Evolutionary conservation across 768 basidiomycete genomes (phyloP), one percentile per base, ranked within the genome.

Genomic region (Artomyces pyxidatus): DNA sequence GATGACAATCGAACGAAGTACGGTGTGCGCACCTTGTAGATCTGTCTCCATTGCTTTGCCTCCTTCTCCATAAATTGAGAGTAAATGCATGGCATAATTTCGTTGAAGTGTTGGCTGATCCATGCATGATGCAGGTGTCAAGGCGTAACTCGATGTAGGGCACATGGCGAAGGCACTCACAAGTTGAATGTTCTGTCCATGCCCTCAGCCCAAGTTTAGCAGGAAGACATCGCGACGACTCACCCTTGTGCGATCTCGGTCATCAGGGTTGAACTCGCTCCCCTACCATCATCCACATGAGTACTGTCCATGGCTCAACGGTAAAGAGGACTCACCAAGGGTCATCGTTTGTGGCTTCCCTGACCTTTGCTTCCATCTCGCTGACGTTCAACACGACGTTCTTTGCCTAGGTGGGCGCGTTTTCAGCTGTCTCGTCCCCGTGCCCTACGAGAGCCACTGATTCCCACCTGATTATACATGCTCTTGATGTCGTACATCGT

Each of bases 51-150:
- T 63, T 99, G 90, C 19, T 87, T 74, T 0, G 96, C 96, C 67
- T 99, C 96, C 69, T 98, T 98, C 67, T 98, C 90, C 83, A 94
- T 95, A 65, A 95, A 96, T 23, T 91, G 80, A 8, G 82, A 76
- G 66, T 96, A 98, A 58, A 97, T 96, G 61, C 81, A 83, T 3
- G 96, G 95, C 93, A 99, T 97, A 63, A 98, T 92, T 71, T 99
- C 95, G 67, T 98, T 99, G 69, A 99, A 99, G 54, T 93, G 81
- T 75, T 94, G 91, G 69, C 93, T 96, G 16, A 30, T 41, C 28
- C 30, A 43, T 9, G 49, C 16, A 37, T 43, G 26, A 11, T 14
- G 12, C 21, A 21, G 37, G 25, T 40, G 35, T 19, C 26, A 39
- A 16, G 25, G n/a, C 1, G 16, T 35, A 14, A 14, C 7, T 14